Base-by-base conservation (phyloP, 192 early-diverging fungal genomes). In the Chytriomyces sp. region DNA sequence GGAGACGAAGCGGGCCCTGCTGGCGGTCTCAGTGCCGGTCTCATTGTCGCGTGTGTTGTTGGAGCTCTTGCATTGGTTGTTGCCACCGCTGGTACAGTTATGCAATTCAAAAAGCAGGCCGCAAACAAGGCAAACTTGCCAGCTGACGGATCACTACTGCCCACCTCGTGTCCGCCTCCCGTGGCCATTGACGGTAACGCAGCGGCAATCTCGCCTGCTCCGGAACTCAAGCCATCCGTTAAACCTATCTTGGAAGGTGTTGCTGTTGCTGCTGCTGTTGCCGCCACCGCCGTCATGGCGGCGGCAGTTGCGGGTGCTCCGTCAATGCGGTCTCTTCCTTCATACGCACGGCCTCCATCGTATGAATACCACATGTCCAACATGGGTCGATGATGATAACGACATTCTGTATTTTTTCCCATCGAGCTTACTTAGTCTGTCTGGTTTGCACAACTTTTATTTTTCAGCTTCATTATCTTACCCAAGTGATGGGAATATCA, bases 321-420 rank as follows among this genome's bases (percentile, higher is more conserved):
- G 10, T 16, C 35, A 13, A 45, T 49, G 63, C 13, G 35, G 24
- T 6, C 20, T 7, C 61, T 78, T 18, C 77, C 77, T 13, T 43
- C n/a, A n/a, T 78, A 78, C 62, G 16, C 69, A n/a, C 47, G 47
- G 44, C 77, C 77, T 9, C 77, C 77, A 28, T 64, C 77, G 20
- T 78, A 72, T 49, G 77, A 78, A 45, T 45, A 70, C 59, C 77
- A 78, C 60, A 59, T 78, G 69, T 26, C 76, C 9, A 67, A 53
- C 47, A 64, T 44, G 59, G 64, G 74, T 18, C 74, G 74, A 16
- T 67, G 64, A 48, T 35, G 35, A 35, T 35, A 35, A 35, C 35
- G 35, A 2, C 35, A 35, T 35, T 35, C 35, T 35, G 35, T 35
- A 35, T 35, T 35, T 35, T 35, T 4, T 35, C 35, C 35, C 35